Evolutionary conservation across 306 rosid genomes (phyloP), one percentile per base, ranked within the genome.

Genomic region (Acacia acuminata): DNA sequence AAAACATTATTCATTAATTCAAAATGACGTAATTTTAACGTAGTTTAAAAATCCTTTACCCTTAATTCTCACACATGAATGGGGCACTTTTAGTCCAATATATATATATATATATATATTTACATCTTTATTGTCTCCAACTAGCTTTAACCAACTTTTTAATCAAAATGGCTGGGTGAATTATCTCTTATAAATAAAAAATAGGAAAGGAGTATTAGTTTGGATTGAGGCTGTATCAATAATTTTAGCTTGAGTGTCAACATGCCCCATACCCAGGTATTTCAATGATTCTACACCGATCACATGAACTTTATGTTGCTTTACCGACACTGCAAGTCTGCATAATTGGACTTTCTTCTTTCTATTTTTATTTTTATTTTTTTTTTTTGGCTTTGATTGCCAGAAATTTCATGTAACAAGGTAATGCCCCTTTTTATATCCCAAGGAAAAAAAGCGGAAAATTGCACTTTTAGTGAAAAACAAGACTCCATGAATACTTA

Each of bases 341-440:
- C 51, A 69, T 20, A 11, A 25, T 40, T 43, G 17, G 24, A 19
- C 51, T 69, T 22, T n/a, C 17, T 40, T 32, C 53, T 69, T 69
- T 42, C 66, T 56, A 7, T 85, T 27, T 27, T 27, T 27, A 0
- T 27, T 71, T 40, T 13, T 56, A 7, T 85, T 27, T 27, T 27
- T 27, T 27, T 27, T 71, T 40, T 13, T 48, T 1, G 34, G 78
- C 75, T 77, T 63, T 22, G 64, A 55, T 69, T 42, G 74, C 50
- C 50, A 65, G 72, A 66, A 25, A 83, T 71, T 47, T 65, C 53
- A 69, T 82, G 25, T 81, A 55, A 56, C 61, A 81, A 71, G 80
- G 85, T 30, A 27, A 36, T 69, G 71, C 42, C 65, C 32, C 77
- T 75, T 78, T 69, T 14, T 10, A 48, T 13, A 16, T 48, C 53